Evolutionary conservation across 768 basidiomycete species (phyloP), one percentile per base, ranked within the genome.

Genomic region (Leccinum uliginosum): DNA sequence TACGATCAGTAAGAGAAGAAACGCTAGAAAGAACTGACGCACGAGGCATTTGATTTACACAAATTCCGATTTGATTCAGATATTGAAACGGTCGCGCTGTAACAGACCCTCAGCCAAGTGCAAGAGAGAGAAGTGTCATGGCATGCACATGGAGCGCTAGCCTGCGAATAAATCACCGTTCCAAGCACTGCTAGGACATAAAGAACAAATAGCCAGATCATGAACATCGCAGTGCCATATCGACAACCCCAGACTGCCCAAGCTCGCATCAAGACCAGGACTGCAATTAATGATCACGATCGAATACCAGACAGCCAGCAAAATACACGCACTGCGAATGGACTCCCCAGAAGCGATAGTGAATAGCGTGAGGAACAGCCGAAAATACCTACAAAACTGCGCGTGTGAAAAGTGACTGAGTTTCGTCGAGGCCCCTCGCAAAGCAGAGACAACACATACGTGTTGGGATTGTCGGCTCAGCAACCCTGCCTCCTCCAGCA

Each of bases 221-320:
- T 32, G 15, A 17, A 43, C n/a, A 54, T 10, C 1, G 54, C 48
- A 14, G n/a, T 34, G 17, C 54, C 53, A 19, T 53, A 48, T 9
- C 30, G 50, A 38, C 63, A 64, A 1, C 63, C 63, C 60, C 63
- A 65, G 21, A 57, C 54, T 6, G 60, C 63, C 62, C 64, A 62
- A 34, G 60, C 64, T 5, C 62, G 62, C 58, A 62, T 51, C 4
- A 59, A 49, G 10, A 65, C 64, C 38, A 64, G 44, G 21, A 64
- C 64, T 65, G 44, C 35, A 10, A 57, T 58, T 35, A 15, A 45
- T 26, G 9, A 23, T 47, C 46, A 26, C 17, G 15, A 27, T 23
- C 7, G 9, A 17, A 11, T 12, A 26, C 7, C 9, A 14, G 7
- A 24, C 14, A 47, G 9, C 14, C 7, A 47, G 17, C 8, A 17